Evolutionary conservation across 208 protist species (phyloP).

Genomic region (Tetramitus jugosus): DNA sequence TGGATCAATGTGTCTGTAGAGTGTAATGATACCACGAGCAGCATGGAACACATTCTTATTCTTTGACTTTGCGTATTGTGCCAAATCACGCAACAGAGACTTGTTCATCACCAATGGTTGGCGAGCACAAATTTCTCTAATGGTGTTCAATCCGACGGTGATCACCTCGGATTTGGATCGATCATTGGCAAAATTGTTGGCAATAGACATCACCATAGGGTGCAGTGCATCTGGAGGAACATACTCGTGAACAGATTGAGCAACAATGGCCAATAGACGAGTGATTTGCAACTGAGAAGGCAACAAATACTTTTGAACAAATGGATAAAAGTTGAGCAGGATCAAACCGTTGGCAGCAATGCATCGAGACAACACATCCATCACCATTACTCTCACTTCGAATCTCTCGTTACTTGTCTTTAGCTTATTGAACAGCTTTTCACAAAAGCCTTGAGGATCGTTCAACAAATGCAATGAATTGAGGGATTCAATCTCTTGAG

Average conservation of each 20-base stretch:
- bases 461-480: slow-evolving; percentile 86
- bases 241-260: slow-evolving; percentile 85
- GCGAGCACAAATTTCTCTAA: slow-evolving; percentile 86
- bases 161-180: slow-evolving; percentile 77
- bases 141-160: slow-evolving; percentile 88
- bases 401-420: slow-evolving; percentile 82
- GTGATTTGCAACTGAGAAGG: slow-evolving; percentile 87
- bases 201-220: slow-evolving; percentile 80
- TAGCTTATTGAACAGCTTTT: slow-evolving; percentile 80
- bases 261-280: slow-evolving; percentile 78
- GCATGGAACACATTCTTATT: slow-evolving; percentile 91
- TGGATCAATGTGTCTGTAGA: slow-evolving; percentile 86
- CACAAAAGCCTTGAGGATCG: slow-evolving; percentile 87
- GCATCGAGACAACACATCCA: slow-evolving; percentile 88
- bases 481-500: slow-evolving; percentile 42
- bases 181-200: slow-evolving; percentile 91
- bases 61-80: slow-evolving; percentile 77
- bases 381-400: slow-evolving; percentile 82
- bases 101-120: slow-evolving; percentile 85
- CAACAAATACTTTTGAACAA: slow-evolving; percentile 87
- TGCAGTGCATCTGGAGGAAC: slow-evolving; percentile 81
- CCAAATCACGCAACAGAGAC: slow-evolving; percentile 80
- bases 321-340: slow-evolving; percentile 89
- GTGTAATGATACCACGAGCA: slow-evolving; percentile 78
- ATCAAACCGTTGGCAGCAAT: slow-evolving; percentile 87